Percentiles rank a stretch among this genome's conserved stretches.
Conservation (phyloP, 306 rosid species). For the Fragaria ananassa region DNA sequence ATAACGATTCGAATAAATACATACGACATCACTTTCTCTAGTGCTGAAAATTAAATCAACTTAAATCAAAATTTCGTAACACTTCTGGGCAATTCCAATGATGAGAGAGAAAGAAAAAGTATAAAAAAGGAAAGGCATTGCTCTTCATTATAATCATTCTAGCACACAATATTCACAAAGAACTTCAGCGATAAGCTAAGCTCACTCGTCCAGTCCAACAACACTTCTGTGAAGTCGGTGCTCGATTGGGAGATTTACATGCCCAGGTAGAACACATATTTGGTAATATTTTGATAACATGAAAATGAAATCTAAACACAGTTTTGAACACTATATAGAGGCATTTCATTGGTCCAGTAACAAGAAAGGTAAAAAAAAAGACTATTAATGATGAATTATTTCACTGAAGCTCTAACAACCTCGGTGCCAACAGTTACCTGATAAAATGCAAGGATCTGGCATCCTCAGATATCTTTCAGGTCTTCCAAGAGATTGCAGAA, state of each 20-base stretch:
- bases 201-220: background rate
- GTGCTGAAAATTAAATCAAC: background rate
- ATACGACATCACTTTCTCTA: background rate
- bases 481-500: background rate
- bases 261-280: background rate
- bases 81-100: background rate
- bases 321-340: background rate
- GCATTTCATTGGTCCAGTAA: background rate
- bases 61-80: background rate
- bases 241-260: background rate
- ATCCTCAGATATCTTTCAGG: background rate
- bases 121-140: background rate
- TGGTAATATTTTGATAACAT: background rate
- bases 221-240: background rate
- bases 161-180: background rate
- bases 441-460: constrained; percentile 6
- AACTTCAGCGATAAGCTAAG: background rate
- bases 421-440: background rate
- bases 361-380: background rate
- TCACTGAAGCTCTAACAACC: background rate
- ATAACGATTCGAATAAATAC: background rate
- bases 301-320: background rate
- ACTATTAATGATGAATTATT: background rate
- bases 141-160: background rate
- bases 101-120: background rate